Evolutionary conservation across 768 basidiomycete species (phyloP), one percentile per base, ranked within the genome.

Genomic region (Boletellus ananas): DNA sequence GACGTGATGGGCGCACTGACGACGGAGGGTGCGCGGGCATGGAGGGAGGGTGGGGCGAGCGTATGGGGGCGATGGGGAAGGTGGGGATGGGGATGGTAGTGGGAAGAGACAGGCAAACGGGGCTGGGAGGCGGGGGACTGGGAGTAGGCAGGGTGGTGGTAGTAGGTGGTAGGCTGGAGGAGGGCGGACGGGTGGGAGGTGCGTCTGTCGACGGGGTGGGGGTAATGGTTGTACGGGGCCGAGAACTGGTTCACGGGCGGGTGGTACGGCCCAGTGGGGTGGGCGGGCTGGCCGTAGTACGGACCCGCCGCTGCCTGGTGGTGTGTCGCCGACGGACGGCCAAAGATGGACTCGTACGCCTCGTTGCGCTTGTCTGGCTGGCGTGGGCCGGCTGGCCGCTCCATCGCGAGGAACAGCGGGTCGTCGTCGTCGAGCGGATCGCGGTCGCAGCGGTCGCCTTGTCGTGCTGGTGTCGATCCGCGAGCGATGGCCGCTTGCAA

Each of bases 341-440:
- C 89, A 69, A 93, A 93, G 72, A 93, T 91, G 62, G 84, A 81
- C 68, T 91, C 87, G 73, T 90, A 93, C 40, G 90, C 90, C 48
- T 83, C 80, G 68, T 80, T 74, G 46, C 90, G 85, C 65, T 90
- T 89, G 71, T 89, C 86, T 39, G 75, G 75, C 21, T 71, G 69
- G 46, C 76, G 68, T 70, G 85, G 85, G 44, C 86, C 87, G 59
- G 80, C 65, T 52, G 77, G 78, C 57, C 74, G 71, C 58, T 79
- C 77, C 77, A 79, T 79, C 49, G 53, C 52, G 27, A n/a, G 34
- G 52, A 42, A 43, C 23, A n/a, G 37, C 34, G 27, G 37, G 35
- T n/a, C 41, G 25, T 18, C 29, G 50, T 29, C 31, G 38, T 40
- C 34, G 57, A 37, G 11, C 35, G 29, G 43, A 46, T 49, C 41